Evolutionary conservation across 2,329 filamentous ascomycete species (phyloP), one percentile per base, ranked within the genome.

Genomic region (Cytospora schulzeri): DNA sequence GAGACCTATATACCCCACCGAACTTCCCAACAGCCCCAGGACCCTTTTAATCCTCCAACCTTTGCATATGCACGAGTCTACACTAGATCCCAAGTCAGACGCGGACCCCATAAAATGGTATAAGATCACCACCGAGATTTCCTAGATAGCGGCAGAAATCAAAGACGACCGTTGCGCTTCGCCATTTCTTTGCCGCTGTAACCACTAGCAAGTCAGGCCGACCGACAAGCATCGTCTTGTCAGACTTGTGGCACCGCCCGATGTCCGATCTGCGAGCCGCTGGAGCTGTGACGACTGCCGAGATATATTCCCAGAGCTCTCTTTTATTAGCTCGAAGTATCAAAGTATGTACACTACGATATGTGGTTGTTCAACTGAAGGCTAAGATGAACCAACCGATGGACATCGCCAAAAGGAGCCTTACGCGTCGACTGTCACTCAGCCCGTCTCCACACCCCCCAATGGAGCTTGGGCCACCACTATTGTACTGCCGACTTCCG

Each of bases 81-180:
- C 38, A 24, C 31, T 8, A 17, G 3, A 11, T 28, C n/a, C 35
- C 35, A 22, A 35, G 29, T 24, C 45, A 24, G n/a, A 9, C n/a
- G 22, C 22, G 22, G 45, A n/a, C 45, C n/a, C 45, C 45, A 48
- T 48, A 24, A 48, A 41, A 41, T 2, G 24, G 33, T 38, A 45
- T 50, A 19, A 31, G 50, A 31, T 56, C 38, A 48, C 3, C 28
- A 8, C 29, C 51, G 35, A 24, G 12, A 19, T 22, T 22, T 31
- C n/a, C 26, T 15, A 55, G 51, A 62, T 62, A 62, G 48, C 38
- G 33, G 35, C 28, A 38, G 28, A 62, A 50, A 62, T 56, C 28
- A 50, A 53, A 29, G 33, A 56, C 38, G 11, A 55, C 31, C 59
- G 59, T 62, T 55, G 51, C 59, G 48, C 35, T 55, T 48, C n/a